Evolutionary conservation across 148 eudicot genomes (phyloP).

Genomic region (Pharnaceum exiguum): DNA sequence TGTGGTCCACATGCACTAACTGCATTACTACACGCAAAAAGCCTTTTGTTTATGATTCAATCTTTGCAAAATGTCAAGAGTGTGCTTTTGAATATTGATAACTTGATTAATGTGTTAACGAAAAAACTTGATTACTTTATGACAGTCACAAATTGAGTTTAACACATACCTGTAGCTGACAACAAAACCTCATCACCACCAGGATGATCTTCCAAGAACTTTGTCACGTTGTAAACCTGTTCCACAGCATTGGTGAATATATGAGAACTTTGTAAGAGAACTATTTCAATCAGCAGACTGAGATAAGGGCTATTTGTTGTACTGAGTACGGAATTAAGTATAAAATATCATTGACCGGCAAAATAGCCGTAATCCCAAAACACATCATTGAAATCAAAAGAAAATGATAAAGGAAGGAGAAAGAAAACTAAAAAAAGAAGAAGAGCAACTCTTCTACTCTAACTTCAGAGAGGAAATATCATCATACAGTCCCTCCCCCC

Average conservation of each 20-base stretch:
- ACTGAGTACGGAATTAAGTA: no score
- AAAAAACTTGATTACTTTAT: neutral
- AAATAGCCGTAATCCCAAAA: neutral
- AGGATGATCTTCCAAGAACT: slow-evolving; percentile 90
- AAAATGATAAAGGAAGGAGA: no score
- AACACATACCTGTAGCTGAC: slow-evolving; percentile 58
- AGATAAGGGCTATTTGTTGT: neutral
- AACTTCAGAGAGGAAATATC: no score
- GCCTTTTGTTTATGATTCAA: no score
- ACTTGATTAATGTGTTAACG: neutral
- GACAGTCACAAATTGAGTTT: neutral
- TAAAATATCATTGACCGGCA: no score
- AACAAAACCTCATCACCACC: slow-evolving; percentile 90
- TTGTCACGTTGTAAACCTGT: slow-evolving; percentile 86
- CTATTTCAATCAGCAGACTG: neutral
- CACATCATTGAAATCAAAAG: no score
- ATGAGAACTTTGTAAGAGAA: neutral
- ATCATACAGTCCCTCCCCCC: no score
- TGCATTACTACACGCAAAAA: no score
- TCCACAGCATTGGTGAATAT: neutral
- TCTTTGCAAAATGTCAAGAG: no score
- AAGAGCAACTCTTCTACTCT: no score
- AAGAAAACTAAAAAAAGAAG: no score
- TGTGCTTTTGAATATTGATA: neutral
- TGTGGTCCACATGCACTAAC: no score